Percentiles rank a stretch among this genome's conserved stretches.
Conservation (phyloP, 2,329 filamentous ascomycete genomes). For the Fusarium liriodendri region DNA sequence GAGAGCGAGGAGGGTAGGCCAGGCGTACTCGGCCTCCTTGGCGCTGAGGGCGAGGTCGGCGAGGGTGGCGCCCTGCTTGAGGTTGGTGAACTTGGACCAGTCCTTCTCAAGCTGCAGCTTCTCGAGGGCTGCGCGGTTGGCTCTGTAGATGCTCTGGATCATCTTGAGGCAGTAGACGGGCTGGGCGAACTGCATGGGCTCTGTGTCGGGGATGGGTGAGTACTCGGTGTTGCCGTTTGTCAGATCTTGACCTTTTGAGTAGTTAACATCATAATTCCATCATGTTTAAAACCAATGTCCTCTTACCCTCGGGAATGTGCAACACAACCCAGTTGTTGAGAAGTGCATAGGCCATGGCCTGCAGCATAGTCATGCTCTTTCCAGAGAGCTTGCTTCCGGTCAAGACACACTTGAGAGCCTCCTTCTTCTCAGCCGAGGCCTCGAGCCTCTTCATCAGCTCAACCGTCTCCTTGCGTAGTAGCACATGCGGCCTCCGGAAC, state of each 20-base stretch:
- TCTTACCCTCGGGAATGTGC: conserved; percentile 86
- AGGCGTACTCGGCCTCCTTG: conserved; percentile 81
- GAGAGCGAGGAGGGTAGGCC: conserved; percentile 82
- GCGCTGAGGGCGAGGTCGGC: conserved; percentile 76
- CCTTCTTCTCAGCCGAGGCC: conserved; percentile 61
- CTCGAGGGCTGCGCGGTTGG: conserved; percentile 76
- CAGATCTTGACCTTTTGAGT: conserved; percentile 74
- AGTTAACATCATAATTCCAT: background rate
- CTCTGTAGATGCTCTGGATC: conserved; percentile 76
- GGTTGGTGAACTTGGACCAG: conserved; percentile 57
- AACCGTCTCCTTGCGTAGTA: conserved; percentile 83
- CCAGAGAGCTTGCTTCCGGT: conserved; percentile 80
- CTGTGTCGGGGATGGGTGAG: conserved; percentile 70
- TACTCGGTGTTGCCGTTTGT: conserved; percentile 86
- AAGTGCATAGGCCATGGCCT: conserved; percentile 84
- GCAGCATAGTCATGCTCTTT: conserved; percentile 88
- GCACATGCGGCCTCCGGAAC: conserved; percentile 82
- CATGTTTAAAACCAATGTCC: too few species aligned
- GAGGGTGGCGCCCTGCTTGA: conserved; percentile 70
- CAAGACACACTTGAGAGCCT: conserved; percentile 73
- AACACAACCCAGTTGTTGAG: conserved; percentile 90
- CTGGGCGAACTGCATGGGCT: conserved; percentile 77
- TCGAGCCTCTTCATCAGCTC: conserved; percentile 75
- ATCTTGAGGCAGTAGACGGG: conserved; percentile 80
- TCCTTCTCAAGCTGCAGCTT: conserved; percentile 57